Conservation (phyloP, 495 filamentous ascomycete species). For the Trichoderma parareesei region DNA sequence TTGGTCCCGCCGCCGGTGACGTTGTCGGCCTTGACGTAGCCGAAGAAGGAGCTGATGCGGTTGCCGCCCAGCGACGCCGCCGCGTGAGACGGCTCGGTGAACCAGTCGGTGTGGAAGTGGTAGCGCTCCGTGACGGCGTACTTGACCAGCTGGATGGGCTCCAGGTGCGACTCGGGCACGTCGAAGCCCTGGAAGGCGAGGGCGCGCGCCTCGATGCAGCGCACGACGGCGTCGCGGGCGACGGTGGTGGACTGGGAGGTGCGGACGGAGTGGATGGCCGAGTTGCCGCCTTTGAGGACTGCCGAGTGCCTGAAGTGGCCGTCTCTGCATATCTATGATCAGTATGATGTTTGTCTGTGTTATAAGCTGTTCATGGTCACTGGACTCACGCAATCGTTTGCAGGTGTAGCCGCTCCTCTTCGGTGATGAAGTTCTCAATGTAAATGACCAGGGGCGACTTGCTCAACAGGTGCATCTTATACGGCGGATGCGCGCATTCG, state of each 20-base stretch:
- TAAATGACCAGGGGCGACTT: conserved; percentile 49
- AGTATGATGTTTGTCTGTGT: neutral
- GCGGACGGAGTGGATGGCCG: conserved; percentile 26
- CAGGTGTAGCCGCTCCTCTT: conserved; percentile 32
- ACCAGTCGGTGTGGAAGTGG: conserved; percentile 52
- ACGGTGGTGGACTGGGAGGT: conserved; percentile 39
- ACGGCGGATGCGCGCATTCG: conserved; percentile 33
- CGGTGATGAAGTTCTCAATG: conserved; percentile 40
- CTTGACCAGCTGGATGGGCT: conserved; percentile 47
- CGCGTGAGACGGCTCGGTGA: conserved; percentile 32
- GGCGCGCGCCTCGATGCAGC: conserved; percentile 63
- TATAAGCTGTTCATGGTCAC: neutral
- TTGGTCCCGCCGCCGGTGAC: conserved; percentile 49
- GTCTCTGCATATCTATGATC: conserved; percentile 17
- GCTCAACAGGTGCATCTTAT: conserved; percentile 44
- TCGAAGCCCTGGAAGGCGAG: conserved; percentile 60
- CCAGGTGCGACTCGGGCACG: conserved; percentile 33
- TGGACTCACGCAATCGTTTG: conserved; percentile 32
- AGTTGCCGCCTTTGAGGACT: conserved; percentile 26
- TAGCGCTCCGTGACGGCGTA: conserved; percentile 42
- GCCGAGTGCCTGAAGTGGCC: conserved; percentile 34
- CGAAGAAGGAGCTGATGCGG: conserved; percentile 47
- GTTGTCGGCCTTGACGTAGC: conserved; percentile 39
- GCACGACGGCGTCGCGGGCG: conserved; percentile 48
- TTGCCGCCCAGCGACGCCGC: conserved; percentile 37